Evolutionary conservation across 306 rosid genomes (phyloP), one percentile per base, ranked within the genome.

Genomic region (Lathyrus oleraceus): DNA sequence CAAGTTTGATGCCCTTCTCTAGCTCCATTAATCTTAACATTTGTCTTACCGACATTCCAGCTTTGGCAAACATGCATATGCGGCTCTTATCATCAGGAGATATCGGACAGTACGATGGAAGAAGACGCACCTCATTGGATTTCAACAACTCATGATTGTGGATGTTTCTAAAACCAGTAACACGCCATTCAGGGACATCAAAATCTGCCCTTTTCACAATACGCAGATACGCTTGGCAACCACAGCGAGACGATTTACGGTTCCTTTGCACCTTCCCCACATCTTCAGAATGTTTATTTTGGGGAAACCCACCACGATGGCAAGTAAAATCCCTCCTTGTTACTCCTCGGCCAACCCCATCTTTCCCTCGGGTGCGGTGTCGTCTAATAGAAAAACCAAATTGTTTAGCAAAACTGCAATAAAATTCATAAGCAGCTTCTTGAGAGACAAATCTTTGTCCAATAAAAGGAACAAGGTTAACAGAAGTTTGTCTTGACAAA

Each of bases 141-240:
- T 84, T 88, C 70, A 87, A 61, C 64, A 88, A 70, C 79, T 91
- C 96, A 1, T 91, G 97, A 76, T 91, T 91, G 67, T 88, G 96
- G 60, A 76, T 45, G 68, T 91, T 87, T 82, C 96, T 85, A 70
- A 91, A 91, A 16, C 96, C 97, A n/a, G 93, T 88, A 56, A 91
- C 82, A 42, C 96, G 96, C 97, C 97, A 91, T 81, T 88, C 97
- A 36, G 96, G 91, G 58, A 88, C 89, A 69, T 91, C 97, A 84
- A 85, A 87, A 63, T 81, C 92, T 15, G 87, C 81, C 70, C 85
- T 81, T 76, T 87, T 91, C 42, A 91, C 97, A 69, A 91, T 88
- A 21, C 97, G 91, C 87, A 91, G 62, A 63, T 85, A 88, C 48
- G 97, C 96, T 65, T 85, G 93, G 45, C 97, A 91, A 27, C 97